phyloP scores from a whole-genome alignment of 1,284 basidiomycete species.

The Marasmius tenuissimus region DNA sequence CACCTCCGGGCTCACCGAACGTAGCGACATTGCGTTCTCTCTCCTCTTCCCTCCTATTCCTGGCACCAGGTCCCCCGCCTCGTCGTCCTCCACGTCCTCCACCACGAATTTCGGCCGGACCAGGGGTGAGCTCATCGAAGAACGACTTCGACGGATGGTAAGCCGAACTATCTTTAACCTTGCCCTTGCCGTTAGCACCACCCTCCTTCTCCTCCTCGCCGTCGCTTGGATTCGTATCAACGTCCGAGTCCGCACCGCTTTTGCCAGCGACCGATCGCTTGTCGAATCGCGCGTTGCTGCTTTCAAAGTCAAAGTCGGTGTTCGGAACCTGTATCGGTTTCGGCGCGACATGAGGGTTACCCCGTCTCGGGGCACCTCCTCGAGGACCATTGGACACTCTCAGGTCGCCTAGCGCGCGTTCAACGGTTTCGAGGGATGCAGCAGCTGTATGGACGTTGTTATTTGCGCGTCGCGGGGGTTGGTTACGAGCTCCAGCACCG shows the following conservation, averaged over 20 bases:
- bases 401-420: conserved; percentile 76
- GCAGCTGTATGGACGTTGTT: conserved; percentile 54
- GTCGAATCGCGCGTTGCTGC: conserved; percentile 74
- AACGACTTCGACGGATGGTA: conserved; percentile 78
- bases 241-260: conserved; percentile 17
- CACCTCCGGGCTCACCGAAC: conserved; percentile 78
- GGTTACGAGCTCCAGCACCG: conserved; percentile 1
- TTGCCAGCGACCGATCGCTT: conserved; percentile 34
- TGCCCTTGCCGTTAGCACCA: conserved; percentile 25
- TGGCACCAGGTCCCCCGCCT: conserved; percentile 38
- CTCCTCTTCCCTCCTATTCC: conserved; percentile 75
- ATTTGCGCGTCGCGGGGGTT: conserved; percentile 14
- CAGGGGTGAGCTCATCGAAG: conserved; percentile 66
- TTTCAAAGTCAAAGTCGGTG: conserved; percentile 77
- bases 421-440: conserved; percentile 75
- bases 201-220: conserved; percentile 28
- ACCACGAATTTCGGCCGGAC: conserved; percentile 24
- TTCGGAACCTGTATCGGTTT: conserved; percentile 57
- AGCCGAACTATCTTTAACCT: conserved; percentile 33
- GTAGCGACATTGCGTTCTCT: conserved; percentile 78
- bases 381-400: conserved; percentile 51
- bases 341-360: conserved; percentile 19
- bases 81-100: conserved; percentile 28
- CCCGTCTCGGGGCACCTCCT: conserved; percentile 31
- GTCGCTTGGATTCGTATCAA: conserved; percentile 27